These are phyloP conservation scores for Tricholomella constricta DNA, from an alignment of 768 basidiomycete species.

Conservation along the genomic window DNA sequence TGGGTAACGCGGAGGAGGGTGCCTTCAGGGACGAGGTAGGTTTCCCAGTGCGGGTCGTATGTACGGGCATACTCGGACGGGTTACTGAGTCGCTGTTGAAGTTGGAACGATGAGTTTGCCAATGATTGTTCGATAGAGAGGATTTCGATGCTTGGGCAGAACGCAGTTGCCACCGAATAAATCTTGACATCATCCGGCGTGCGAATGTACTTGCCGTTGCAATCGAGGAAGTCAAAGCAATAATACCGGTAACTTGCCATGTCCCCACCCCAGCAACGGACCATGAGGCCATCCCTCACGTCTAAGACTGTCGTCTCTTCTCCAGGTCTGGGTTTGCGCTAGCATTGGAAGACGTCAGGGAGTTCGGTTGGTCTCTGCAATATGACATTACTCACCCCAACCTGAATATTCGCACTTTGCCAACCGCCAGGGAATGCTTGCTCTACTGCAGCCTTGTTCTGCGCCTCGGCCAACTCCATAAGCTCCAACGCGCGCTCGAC, in stretches of 20 bases:
- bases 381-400: no score
- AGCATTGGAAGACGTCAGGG: no score
- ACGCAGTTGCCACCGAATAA: slow-evolving; percentile 14
- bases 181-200: slow-evolving; percentile 18
- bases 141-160: slow-evolving; percentile 12
- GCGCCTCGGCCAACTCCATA: no score
- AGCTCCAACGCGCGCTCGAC: no score
- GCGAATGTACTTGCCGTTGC: slow-evolving; percentile 13
- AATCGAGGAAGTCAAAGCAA: slow-evolving; percentile 16
- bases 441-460: no score
- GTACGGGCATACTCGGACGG: no score
- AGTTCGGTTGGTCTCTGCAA: no score
- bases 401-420: no score
- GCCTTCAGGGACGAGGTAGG: slow-evolving; percentile 16
- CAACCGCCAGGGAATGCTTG: no score
- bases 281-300: slow-evolving; percentile 15
- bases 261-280: slow-evolving; percentile 18
- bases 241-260: slow-evolving; percentile 8
- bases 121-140: slow-evolving; percentile 8
- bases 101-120: no score
- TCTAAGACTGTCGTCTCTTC: slow-evolving; percentile 15
- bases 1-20: slow-evolving; percentile 18
- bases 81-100: neutral
- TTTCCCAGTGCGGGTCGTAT: slow-evolving; percentile 20
- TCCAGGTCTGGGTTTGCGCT: slow-evolving; percentile 9